Conservation (phyloP, 129 eudicot species). For the Flaveria brownii region DNA sequence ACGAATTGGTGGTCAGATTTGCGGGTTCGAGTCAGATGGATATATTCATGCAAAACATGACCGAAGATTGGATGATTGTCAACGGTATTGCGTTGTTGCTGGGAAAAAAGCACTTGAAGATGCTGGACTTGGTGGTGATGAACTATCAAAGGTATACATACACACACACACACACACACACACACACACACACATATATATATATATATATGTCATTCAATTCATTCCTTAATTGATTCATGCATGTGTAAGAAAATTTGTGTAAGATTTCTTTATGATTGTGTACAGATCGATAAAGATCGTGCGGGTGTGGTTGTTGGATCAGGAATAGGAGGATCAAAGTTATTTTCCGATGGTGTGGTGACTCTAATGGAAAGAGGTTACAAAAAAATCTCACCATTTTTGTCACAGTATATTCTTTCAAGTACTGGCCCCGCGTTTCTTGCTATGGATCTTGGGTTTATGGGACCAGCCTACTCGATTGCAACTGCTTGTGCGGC, state of each 20-base stretch:
- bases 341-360: conserved; percentile 57
- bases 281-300: conserved; percentile 60
- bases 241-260: neutral
- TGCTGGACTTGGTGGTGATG: conserved; percentile 62
- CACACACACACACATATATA: too few species aligned
- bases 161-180: too few species aligned
- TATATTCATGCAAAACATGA: conserved; percentile 64
- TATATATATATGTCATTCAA: too few species aligned
- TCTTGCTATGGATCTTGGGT: conserved; percentile 65
- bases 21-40: conserved; percentile 57
- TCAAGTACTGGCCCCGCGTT: conserved; percentile 75
- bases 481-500: conserved; percentile 50
- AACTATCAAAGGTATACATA: conserved; percentile 55
- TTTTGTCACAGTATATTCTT: conserved; percentile 42
- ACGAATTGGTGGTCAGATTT: conserved; percentile 76
- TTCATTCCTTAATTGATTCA: neutral
- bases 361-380: conserved; percentile 68
- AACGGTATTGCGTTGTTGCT: conserved; percentile 72
- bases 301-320: conserved; percentile 86
- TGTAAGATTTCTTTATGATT: neutral
- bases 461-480: conserved; percentile 46
- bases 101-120: conserved; percentile 80
- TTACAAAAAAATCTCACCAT: conserved; percentile 51
- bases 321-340: conserved; percentile 68
- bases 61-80: conserved; percentile 63